These are phyloP conservation scores for Umbelopsis vinacea DNA, from an alignment of 192 early-diverging fungal species.

Conservation along the genomic window DNA sequence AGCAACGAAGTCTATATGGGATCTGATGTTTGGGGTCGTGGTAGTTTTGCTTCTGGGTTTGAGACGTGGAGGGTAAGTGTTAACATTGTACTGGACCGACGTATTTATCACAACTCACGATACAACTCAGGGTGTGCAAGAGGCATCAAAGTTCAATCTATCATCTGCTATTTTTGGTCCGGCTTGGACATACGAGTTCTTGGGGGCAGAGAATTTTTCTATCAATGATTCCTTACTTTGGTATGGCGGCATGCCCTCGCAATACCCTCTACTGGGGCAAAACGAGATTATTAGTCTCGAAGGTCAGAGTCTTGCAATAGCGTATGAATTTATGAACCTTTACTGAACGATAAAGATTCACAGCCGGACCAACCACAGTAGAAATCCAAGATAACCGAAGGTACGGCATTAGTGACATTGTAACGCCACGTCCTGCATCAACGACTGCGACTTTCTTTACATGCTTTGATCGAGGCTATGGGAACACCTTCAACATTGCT, in stretches of 20 bases:
- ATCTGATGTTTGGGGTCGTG: slow-evolving; percentile 70
- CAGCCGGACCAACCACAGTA: neutral
- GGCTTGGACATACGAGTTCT: slow-evolving; percentile 66
- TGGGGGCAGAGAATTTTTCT: slow-evolving; percentile 52
- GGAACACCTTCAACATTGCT: slow-evolving; percentile 5
- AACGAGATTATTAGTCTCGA: neutral
- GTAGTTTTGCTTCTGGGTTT: slow-evolving; percentile 59
- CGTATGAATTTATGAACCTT: neutral
- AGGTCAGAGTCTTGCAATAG: neutral
- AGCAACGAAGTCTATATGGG: slow-evolving; percentile 58
- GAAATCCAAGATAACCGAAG: neutral
- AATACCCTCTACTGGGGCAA: neutral
- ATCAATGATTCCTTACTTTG: slow-evolving; percentile 59
- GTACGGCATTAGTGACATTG: neutral
- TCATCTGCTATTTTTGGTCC: slow-evolving; percentile 66
- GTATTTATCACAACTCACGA: neutral
- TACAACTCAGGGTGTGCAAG: slow-evolving; percentile 50
- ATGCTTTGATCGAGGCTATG: slow-evolving; percentile 27
- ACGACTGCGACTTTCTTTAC: neutral
- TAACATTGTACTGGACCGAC: neutral
- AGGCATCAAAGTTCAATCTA: slow-evolving; percentile 45
- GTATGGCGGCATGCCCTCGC: slow-evolving; percentile 38
- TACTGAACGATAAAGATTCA: slow-evolving; percentile 1
- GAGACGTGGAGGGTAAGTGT: slow-evolving; percentile 28
- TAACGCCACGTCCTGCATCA: neutral